Percentiles rank a stretch among this genome's conserved stretches.
phyloP scores from a whole-genome alignment of 768 basidiomycete species.

The Rhodotorula taiwanensis region DNA sequence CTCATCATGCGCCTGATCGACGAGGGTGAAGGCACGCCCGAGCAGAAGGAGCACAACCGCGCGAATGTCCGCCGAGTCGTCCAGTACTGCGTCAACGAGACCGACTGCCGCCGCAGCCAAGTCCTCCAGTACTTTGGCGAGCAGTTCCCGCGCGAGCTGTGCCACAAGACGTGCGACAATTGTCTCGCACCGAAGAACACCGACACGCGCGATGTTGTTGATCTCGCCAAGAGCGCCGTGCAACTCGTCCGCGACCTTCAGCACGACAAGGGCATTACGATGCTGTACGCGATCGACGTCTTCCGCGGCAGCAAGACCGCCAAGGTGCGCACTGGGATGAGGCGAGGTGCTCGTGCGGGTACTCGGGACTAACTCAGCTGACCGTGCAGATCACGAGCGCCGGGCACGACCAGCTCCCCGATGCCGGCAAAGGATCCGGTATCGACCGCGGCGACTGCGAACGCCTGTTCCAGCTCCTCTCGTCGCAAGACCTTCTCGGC shows the following conservation, averaged over 20 bases:
- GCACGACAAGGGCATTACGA: slow-evolving; percentile 55
- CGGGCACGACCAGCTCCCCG: slow-evolving; percentile 50
- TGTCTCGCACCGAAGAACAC: slow-evolving; percentile 63
- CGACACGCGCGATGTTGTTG: slow-evolving; percentile 57
- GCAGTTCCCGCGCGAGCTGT: slow-evolving; percentile 61
- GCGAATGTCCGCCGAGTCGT: slow-evolving; percentile 62
- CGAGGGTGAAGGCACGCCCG: slow-evolving; percentile 47
- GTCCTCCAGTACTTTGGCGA: slow-evolving; percentile 87
- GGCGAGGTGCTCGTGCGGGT: too few relatives aligned
- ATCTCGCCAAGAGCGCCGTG: slow-evolving; percentile 55
- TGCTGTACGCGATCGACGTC: slow-evolving; percentile 56
- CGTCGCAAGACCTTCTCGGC: slow-evolving; percentile 53
- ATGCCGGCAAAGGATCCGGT: slow-evolving; percentile 55
- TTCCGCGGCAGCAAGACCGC: slow-evolving; percentile 59
- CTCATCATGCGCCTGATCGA: slow-evolving; percentile 45
- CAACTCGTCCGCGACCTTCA: slow-evolving; percentile 54
- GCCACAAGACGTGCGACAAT: slow-evolving; percentile 72
- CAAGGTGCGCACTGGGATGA: slow-evolving; percentile 29
- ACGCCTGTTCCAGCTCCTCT: slow-evolving; percentile 57
- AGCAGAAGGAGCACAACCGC: slow-evolving; percentile 62
- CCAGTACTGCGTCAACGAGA: slow-evolving; percentile 70
- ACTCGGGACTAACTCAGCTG: too few relatives aligned
- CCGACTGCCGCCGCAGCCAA: slow-evolving; percentile 78
- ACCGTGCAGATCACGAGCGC: slow-evolving; percentile 48
- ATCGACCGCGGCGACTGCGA: slow-evolving; percentile 57